Conservation (phyloP, 352 stramenopile genomes). For the Discostella stelligera region DNA sequence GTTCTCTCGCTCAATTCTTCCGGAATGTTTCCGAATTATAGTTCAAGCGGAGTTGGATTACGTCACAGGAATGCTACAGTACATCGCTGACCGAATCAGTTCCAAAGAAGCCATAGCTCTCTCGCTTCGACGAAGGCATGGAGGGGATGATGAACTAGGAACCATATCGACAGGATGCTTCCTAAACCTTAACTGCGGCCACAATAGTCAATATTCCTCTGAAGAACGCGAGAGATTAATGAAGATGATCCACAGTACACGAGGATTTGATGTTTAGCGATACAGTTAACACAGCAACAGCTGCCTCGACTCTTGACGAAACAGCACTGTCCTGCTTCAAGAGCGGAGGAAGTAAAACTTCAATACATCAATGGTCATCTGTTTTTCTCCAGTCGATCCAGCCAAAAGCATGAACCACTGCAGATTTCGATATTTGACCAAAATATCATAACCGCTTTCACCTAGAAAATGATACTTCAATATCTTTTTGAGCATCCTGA, state of each 20-base stretch:
- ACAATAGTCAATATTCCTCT: constrained; percentile 78
- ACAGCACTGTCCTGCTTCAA: no score
- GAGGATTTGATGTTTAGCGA: constrained; percentile 27
- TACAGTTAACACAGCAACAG: not conserved
- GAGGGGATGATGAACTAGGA: constrained; percentile 22
- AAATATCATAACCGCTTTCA: no score
- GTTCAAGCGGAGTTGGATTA: constrained; percentile 68
- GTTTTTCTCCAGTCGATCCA: no score
- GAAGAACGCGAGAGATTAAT: constrained; percentile 62
- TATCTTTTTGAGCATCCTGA: no score
- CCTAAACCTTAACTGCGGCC: constrained; percentile 79
- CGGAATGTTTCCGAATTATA: constrained; percentile 16
- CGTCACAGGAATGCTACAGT: constrained; percentile 70
- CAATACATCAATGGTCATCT: no score
- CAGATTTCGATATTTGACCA: no score
- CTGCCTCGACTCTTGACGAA: no score
- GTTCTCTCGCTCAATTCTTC: not conserved
- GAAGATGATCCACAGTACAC: constrained; percentile 38
- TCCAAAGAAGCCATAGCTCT: constrained; percentile 37
- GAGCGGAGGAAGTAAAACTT: no score
- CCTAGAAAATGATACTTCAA: no score
- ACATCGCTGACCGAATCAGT: constrained; percentile 59
- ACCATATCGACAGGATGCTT: constrained; percentile 56
- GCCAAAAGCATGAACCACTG: no score
- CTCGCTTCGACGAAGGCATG: constrained; percentile 31